phyloP scores from a whole-genome alignment of 2,329 filamentous ascomycete genomes.

The Aspergillus quadrilineatus region DNA sequence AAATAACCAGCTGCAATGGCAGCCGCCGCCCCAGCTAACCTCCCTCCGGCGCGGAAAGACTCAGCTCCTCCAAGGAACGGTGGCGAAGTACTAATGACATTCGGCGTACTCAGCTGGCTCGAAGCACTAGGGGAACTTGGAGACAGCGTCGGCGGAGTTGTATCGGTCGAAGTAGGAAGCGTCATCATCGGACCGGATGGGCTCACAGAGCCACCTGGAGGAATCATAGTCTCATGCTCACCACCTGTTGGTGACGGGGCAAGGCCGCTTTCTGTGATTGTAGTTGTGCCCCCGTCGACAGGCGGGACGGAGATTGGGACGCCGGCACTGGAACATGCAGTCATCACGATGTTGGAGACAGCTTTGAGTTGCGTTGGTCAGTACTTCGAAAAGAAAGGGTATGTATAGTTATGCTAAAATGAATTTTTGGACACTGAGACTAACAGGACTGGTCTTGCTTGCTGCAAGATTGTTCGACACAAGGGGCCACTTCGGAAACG shows the following conservation, averaged over 20 bases:
- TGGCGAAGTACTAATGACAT: background rate
- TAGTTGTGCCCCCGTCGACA: slow-evolving; percentile 20
- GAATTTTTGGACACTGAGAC: slow-evolving; percentile 9
- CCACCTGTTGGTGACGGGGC: slow-evolving; percentile 4
- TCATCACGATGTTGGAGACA: slow-evolving; percentile 37
- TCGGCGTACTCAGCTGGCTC: background rate
- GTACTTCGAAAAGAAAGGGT: background rate
- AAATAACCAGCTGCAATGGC: slow-evolving; percentile 3
- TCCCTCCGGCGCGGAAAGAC: background rate
- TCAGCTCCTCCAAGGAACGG: background rate
- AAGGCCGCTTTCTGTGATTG: slow-evolving; percentile 8
- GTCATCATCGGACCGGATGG: slow-evolving; percentile 1
- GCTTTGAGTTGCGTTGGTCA: slow-evolving; percentile 21
- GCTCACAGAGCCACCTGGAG: background rate
- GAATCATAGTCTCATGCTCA: slow-evolving; percentile 2
- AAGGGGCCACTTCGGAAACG: slow-evolving; percentile 45
- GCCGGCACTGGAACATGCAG: slow-evolving; percentile 36
- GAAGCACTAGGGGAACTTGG: background rate
- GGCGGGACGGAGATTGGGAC: slow-evolving; percentile 39
- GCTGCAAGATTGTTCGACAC: slow-evolving; percentile 46
- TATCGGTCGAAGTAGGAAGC: background rate
- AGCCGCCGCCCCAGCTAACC: background rate
- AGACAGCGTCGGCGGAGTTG: background rate
- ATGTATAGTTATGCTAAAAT: background rate
- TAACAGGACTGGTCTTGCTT: slow-evolving; percentile 39